Base-by-base conservation (phyloP, 768 basidiomycete species). In the Brasilioporus rufonigricans region DNA sequence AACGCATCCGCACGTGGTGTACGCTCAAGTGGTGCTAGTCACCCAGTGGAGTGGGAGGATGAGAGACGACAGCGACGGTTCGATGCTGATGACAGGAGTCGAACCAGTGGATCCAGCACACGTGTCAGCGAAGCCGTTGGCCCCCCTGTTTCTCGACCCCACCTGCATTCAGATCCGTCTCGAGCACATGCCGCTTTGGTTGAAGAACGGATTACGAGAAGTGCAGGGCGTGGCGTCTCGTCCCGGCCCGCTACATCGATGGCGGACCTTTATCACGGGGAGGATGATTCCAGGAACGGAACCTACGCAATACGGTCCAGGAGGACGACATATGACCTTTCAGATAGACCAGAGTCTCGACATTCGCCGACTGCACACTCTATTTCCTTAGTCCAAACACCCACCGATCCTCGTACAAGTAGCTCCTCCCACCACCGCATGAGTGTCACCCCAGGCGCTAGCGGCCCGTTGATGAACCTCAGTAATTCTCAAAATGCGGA, bases 191-290 rank as follows among this genome's bases (percentile, higher is more conserved):
- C 58, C 33, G 12, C 48, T 47, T 50, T 65, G 29, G 24, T 60
- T 18, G 19, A 41, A 3, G 65, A 69, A 36, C 61, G 60, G 54
- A 65, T 61, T 55, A 48, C 55, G 39, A 57, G 63, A 60, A 64
- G 61, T 49, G 9, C 35, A 58, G 58, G 53, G 40, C 60, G 55
- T 51, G 45, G 38, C 9, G 13, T 44, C 39, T 61, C 61, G 1
- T 62, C 70, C 19, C 70, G 83, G 44, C 79, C 84, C 12, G 69
- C 77, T 50, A 84, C 83, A 6, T 81, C 83, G 5, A 80, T 85
- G 83, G 81, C 77, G 9, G 71, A 78, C 40, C 79, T 80, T 62
- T 69, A 70, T 39, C 74, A 74, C 27, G 52, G 44, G 19, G 64
- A 63, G 16, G 54, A 58, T 29, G 46, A 51, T n/a, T 47, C 46